Percentiles rank a stretch among this genome's conserved stretches.
Evolutionary conservation across 768 basidiomycete genomes (phyloP).

Genomic region (Pholiota microspora): DNA sequence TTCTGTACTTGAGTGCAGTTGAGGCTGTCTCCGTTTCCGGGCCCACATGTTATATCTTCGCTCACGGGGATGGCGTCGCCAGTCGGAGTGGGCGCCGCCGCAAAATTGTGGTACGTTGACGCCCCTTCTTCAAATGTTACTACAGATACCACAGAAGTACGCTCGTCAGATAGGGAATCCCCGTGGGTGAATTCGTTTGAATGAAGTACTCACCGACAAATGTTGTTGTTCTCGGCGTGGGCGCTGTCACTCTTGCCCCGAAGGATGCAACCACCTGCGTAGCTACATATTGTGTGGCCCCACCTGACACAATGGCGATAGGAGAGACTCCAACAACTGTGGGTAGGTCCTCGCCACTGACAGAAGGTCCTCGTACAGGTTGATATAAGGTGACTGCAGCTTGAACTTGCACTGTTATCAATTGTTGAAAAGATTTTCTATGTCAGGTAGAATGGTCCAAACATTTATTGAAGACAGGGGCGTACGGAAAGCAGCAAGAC

Average conservation of each 20-base stretch:
- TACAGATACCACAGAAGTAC: not conserved
- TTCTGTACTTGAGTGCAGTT: not conserved
- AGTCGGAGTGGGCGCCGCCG: not conserved
- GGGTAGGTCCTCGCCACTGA: too few relatives aligned
- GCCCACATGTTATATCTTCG: not conserved
- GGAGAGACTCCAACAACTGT: not conserved
- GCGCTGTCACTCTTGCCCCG: not conserved
- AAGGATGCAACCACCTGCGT: not conserved
- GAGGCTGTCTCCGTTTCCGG: not conserved
- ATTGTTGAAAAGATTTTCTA: not conserved
- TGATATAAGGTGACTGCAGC: not conserved
- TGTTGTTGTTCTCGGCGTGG: not conserved
- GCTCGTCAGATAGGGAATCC: too few relatives aligned
- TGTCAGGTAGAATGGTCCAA: not conserved
- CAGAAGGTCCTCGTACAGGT: not conserved
- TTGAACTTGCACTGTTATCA: not conserved
- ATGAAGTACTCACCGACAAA: too few relatives aligned
- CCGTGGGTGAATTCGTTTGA: too few relatives aligned
- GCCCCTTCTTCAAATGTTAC: not conserved
- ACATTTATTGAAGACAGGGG: not conserved
- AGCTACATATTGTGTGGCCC: slow-evolving; percentile 1
- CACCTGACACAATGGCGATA: not conserved
- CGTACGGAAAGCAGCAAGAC: not conserved
- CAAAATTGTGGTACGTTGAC: not conserved
- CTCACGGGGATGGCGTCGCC: not conserved